Percentiles rank a stretch among this genome's conserved stretches.
phyloP scores from a whole-genome alignment of 2,329 filamentous ascomycete species.

The Talaromyces verruculosus region DNA sequence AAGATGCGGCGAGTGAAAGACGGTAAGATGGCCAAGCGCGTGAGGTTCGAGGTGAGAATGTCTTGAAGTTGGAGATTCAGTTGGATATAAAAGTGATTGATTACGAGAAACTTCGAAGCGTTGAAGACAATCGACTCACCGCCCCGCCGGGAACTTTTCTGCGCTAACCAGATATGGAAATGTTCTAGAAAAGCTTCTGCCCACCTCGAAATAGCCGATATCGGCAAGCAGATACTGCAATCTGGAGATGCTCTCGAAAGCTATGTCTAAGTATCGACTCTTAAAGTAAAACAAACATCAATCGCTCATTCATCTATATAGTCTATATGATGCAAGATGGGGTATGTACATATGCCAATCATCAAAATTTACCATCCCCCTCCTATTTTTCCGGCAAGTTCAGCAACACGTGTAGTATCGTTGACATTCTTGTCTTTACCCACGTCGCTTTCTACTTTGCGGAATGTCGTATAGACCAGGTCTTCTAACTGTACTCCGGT shows the following conservation, averaged over 20 bases:
- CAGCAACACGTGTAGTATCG: constrained; percentile 79
- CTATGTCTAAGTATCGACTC: too few relatives aligned
- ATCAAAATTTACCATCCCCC: constrained; percentile 74
- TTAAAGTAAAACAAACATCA: too few relatives aligned
- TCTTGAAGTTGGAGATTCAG: background rate
- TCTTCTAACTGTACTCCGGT: constrained; percentile 70
- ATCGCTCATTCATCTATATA: constrained; percentile 1
- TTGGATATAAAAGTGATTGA: background rate
- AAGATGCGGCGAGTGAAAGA: background rate
- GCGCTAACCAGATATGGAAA: constrained; percentile 14
- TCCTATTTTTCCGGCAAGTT: constrained; percentile 84
- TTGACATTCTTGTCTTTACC: constrained; percentile 66
- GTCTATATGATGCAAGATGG: constrained; percentile 15
- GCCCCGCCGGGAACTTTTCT: background rate
- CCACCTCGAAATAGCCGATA: background rate
- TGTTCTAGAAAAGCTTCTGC: background rate
- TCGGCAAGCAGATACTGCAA: background rate
- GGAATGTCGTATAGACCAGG: constrained; percentile 81
- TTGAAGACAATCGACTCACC: constrained; percentile 8
- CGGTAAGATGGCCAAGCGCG: background rate
- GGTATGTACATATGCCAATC: constrained; percentile 22
- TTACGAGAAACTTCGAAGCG: background rate
- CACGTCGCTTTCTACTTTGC: constrained; percentile 91
- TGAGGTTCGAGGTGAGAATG: background rate
- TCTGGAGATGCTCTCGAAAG: too few relatives aligned